Percentiles rank a stretch among this genome's conserved stretches.
These are phyloP conservation scores for Coniella lustricola DNA, from an alignment of 2,329 filamentous ascomycete genomes.

Conservation along the genomic window DNA sequence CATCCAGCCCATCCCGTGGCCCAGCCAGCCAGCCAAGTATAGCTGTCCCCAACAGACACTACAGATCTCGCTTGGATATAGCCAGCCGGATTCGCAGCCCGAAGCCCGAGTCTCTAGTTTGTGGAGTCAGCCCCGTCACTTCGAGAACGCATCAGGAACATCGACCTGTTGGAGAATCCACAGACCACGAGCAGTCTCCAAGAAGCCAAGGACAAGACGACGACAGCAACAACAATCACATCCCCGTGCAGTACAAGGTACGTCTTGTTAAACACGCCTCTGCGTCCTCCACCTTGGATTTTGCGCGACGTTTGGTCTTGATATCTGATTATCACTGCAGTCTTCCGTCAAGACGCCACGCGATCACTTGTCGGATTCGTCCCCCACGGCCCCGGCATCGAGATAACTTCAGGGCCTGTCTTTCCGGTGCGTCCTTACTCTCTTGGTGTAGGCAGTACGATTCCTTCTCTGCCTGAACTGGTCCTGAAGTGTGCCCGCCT, in stretches of 20 bases:
- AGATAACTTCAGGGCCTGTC: too few species aligned
- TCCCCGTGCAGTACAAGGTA: slow-evolving; percentile 6
- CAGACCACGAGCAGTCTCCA: not conserved
- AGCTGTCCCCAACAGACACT: slow-evolving; percentile 9
- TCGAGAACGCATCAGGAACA: not conserved
- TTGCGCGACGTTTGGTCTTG: not conserved
- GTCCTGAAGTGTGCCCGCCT: too few species aligned
- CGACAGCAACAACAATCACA: not conserved
- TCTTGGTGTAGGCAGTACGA: too few species aligned
- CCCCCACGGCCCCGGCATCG: not conserved
- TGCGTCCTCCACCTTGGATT: not conserved
- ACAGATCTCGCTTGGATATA: not conserved
- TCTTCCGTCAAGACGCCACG: too few species aligned
- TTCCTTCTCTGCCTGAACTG: too few species aligned
- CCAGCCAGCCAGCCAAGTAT: not conserved
- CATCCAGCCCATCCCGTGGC: not conserved
- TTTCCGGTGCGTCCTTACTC: too few species aligned
- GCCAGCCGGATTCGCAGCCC: not conserved
- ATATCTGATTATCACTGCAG: not conserved
- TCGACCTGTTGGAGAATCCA: slow-evolving; percentile 11
- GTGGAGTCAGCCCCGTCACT: not conserved
- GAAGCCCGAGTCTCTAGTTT: not conserved
- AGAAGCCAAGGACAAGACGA: not conserved
- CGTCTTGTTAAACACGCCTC: not conserved
- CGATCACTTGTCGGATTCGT: too few species aligned